A percentile compares a stretch with the other conserved stretches of the same genome.
Conservation (phyloP, 1,284 basidiomycete species). For the Neonothopanus nambi region DNA sequence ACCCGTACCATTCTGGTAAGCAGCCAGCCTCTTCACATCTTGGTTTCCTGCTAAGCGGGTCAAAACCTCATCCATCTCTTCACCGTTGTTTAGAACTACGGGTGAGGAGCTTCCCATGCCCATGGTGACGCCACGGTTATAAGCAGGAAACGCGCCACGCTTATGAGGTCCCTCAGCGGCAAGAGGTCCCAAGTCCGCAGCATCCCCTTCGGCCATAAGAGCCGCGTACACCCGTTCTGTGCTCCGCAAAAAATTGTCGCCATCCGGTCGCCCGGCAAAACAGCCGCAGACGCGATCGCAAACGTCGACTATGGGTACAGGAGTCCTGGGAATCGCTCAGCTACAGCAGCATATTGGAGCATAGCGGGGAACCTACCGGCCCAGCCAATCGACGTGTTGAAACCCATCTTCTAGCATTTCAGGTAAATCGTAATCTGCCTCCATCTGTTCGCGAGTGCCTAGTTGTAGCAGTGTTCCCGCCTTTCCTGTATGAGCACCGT, state of each 20-base stretch:
- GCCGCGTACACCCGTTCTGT: background rate
- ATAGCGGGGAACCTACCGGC: background rate
- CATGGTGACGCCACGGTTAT: background rate
- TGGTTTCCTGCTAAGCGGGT: background rate
- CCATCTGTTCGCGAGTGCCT: background rate
- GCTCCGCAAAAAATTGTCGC: background rate
- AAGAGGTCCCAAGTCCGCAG: background rate
- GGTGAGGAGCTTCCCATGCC: background rate
- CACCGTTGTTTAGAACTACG: background rate
- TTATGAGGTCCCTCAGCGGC: background rate
- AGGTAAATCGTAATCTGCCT: background rate
- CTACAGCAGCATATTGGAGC: background rate
- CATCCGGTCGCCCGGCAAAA: background rate
- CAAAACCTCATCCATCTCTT: background rate
- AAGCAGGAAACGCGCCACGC: slow-evolving; percentile 1
- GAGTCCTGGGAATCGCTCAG: background rate
- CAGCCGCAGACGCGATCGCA: background rate
- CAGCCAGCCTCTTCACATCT: background rate
- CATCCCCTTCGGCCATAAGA: background rate
- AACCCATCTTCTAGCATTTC: background rate
- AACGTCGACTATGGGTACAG: background rate
- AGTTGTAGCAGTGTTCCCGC: background rate
- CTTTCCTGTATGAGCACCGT: slow-evolving; percentile 7
- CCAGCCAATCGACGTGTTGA: background rate
- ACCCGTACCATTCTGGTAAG: slow-evolving; percentile 2